Evolutionary conservation across 768 basidiomycete genomes (phyloP), one percentile per base, ranked within the genome.

Genomic region (Suillus luteus): DNA sequence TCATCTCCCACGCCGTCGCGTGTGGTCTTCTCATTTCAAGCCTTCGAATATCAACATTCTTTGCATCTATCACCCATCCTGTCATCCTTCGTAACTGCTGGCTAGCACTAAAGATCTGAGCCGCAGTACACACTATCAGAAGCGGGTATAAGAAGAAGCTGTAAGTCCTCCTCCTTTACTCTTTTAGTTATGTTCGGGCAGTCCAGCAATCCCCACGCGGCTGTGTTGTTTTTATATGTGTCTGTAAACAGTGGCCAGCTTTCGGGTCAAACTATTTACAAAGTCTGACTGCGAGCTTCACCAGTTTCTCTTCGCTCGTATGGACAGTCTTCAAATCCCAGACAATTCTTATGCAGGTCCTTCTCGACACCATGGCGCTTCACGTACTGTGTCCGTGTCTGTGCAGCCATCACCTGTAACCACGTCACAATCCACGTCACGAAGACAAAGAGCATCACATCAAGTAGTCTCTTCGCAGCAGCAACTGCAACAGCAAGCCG

Each of bases 371-470:
- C 70, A 78, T 17, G 72, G 73, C 12, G 46, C 73, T 9, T 74
- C 79, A 9, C 77, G 88, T n/a, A 85, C 88, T 1, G 82, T 82
- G n/a, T 89, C 88, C 12, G 86, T 85, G 41, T 76, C 81, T 7
- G 83, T 81, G 4, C 82, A 86, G 38, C 80, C 86, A 27, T 78
- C 81, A n/a, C 78, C 85, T 2, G 77, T 77, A 8, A 67, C 82
- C 3, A 70, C 79, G 12, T 65, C 80, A 46, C 73, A 81, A 22
- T 75, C 80, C 1, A 69, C 81, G 0, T 74, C 81, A 52, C 82
- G 85, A 46, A 86, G 85, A 69, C 85, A 89, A 72, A 85, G 91
- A 58, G 90, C 91, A 8, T 92, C 91, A 1, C 91, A 92, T 69
- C 83, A 83, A 31, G 87, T 90, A 60, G 82, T 86, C 48, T 86